Conservation (phyloP, 2,329 filamentous ascomycete species). For the Ceratocystis ficicola region DNA sequence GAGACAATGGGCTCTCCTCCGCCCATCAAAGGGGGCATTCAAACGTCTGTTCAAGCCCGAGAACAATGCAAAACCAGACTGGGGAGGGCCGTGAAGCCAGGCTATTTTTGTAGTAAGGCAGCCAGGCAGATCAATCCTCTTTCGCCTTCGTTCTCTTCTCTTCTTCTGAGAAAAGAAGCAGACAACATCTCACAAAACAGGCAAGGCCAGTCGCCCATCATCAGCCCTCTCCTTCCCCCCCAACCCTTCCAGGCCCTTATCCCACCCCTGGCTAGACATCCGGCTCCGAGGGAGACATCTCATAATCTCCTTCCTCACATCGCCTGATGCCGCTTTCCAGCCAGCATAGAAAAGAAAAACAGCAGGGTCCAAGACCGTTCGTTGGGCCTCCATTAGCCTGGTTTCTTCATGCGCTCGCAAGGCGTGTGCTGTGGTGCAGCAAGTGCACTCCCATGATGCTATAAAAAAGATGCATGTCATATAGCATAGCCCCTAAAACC, state of each 20-base stretch:
- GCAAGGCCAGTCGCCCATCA: slow-evolving; percentile 6
- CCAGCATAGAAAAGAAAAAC: background rate
- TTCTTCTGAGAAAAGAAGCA: background rate
- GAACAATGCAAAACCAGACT: background rate
- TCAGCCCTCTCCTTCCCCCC: background rate
- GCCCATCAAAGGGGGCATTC: background rate
- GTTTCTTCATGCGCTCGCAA: background rate
- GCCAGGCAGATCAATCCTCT: background rate
- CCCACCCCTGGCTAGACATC: background rate
- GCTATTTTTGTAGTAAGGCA: background rate
- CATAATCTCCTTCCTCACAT: background rate
- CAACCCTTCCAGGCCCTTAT: background rate
- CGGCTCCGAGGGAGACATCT: background rate
- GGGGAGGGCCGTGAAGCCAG: background rate
- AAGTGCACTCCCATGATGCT: background rate
- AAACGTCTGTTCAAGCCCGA: background rate
- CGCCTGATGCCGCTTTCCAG: background rate
- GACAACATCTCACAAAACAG: background rate
- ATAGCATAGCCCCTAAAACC: slow-evolving; percentile 6
- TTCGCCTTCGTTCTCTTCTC: background rate
- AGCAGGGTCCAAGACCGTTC: background rate
- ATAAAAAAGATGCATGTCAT: slow-evolving; percentile 9
- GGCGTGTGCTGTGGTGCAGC: background rate
- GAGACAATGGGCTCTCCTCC: background rate
- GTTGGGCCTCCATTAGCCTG: background rate